phyloP scores from a whole-genome alignment of 192 early-diverging fungal species.

The Coemansia sp. region DNA sequence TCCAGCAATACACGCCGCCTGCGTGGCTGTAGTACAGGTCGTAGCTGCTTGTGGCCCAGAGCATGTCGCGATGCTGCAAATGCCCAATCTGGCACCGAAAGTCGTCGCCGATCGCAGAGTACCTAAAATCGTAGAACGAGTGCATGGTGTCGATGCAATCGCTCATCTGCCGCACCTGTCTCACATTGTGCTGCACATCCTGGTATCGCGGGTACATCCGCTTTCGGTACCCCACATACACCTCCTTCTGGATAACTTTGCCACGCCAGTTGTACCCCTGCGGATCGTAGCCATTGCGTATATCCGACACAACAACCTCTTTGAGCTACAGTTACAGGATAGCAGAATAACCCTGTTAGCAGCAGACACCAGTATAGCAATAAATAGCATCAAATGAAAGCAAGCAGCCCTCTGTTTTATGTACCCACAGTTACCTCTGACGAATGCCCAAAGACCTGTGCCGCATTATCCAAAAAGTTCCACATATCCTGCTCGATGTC shows the following conservation, averaged over 20 bases:
- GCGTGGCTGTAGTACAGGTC: conserved; percentile 45
- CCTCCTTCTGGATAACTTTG: conserved; percentile 20
- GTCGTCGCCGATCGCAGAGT: conserved; percentile 26
- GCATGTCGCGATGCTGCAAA: conserved; percentile 53
- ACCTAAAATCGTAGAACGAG: conserved; percentile 28
- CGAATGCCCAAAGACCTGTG: conserved; percentile 44
- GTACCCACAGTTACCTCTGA: conserved; percentile 22
- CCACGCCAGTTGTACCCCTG: conserved; percentile 63
- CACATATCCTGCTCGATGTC: conserved; percentile 16
- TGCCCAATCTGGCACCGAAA: conserved; percentile 40
- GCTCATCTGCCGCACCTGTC: conserved; percentile 23
- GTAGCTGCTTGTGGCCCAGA: conserved; percentile 48
- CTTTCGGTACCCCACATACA: conserved; percentile 54
- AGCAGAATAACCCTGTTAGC: not conserved
- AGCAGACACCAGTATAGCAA: not conserved
- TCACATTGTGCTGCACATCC: conserved; percentile 48
- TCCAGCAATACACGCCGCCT: conserved; percentile 40
- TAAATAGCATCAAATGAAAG: too few species aligned
- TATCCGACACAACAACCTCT: conserved; percentile 23
- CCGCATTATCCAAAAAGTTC: conserved; percentile 47
- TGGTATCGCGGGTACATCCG: conserved; percentile 51
- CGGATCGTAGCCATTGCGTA: conserved; percentile 47
- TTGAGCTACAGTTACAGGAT: conserved; percentile 13
- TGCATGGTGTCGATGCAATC: conserved; percentile 16
- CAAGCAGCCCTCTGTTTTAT: not conserved